Base-by-base conservation (phyloP, 2,329 filamentous ascomycete species). In the Ophiognomonia clavigignenti-juglandacearum region DNA sequence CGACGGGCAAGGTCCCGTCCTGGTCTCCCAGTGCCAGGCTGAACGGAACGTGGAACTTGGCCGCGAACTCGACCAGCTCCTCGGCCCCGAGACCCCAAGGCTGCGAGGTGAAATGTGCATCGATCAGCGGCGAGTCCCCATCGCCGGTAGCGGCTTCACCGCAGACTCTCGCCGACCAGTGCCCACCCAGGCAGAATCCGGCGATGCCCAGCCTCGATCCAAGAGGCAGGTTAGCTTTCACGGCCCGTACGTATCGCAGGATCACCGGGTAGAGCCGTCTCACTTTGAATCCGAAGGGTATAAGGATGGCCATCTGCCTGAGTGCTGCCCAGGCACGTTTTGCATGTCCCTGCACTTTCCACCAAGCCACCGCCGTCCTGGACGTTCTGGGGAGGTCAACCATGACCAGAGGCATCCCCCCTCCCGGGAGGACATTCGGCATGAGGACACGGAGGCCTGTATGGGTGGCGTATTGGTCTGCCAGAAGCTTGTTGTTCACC, bases 171-270 rank as follows among this genome's bases (percentile, higher is more conserved):
- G 64, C 55, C 3, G 61, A 57, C 47, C 66, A 61, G 32, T 60
- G 61, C 20, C 63, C 68, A 13, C 68, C 67, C 66, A 67, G 69
- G 56, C 68, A 71, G 54, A 69, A 71, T 3, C 67, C 68, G 1
- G 64, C 64, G 6, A 59, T 61, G 18, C 63, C 66, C 43, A 70
- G 56, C 9, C 59, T 59, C 8, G 64, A 50, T 3, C 52, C 42
- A 4, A 57, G 53, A 20, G 55, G 57, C 52, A 58, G 54, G 18
- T 60, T 56, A 24, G 56, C 54, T 18, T 62, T 58, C 8, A 66
- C 51, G 8, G 54, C 45, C 29, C 51, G 48, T 46, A 65, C 58
- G 52, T 66, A 64, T 48, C 53, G 26, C 34, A 58, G 45, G 38
- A 69, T 50, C 27, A 58, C 39, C 13, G 64, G 57, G 47, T 57